Evolutionary conservation across 495 filamentous ascomycete genomes (phyloP), one percentile per base, ranked within the genome.

Genomic region (Aspergillus bridgeri): DNA sequence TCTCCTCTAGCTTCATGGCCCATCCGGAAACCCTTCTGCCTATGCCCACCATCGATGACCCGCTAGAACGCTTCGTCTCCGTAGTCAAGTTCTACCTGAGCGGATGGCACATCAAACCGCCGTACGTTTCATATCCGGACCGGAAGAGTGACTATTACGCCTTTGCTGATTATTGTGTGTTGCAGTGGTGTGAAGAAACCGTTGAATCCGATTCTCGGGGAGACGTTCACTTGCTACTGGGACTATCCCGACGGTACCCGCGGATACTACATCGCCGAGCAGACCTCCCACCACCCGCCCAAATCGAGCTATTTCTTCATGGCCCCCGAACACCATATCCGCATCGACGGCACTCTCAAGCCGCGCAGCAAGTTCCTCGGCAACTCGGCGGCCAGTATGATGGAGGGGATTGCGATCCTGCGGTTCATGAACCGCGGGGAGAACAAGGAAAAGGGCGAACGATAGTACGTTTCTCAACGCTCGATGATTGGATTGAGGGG

Each of bases 221-320:
- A 99, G 75, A 89, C 86, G 2, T 97, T 91, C 68, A 95, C 91
- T 59, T 91, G 93, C 71, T 95, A 91, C 69, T 98, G 94, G 94
- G 91, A 96, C 53, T 92, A 96, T 64, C 82, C 86, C 5, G 90
- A 96, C 71, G 79, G 86, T 6, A 94, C 90, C 7, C 85, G 85
- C 63, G 94, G 88, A 60, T 97, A 96, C 73, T 99, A 98, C 74
- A 89, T 99, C 58, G 84, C 94, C 47, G 94, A 99, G 76, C 94
- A 99, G 59, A 83, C 91, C 5, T 99, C 92, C 18, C 94, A 99
- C 71, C 94, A 99, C 66, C 94, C 94, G 20, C 94, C 94, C 2
- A 99, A 99, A 69, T 97, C 92, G 58, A 95, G 90, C 73, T 99
- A 99, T 73, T 99, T 98, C 71, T 99, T 94, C 75, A 96, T 97